A percentile compares a stretch with the other conserved stretches of the same genome.
phyloP scores from a whole-genome alignment of 768 basidiomycete genomes.

The Auriculariales sp. region DNA sequence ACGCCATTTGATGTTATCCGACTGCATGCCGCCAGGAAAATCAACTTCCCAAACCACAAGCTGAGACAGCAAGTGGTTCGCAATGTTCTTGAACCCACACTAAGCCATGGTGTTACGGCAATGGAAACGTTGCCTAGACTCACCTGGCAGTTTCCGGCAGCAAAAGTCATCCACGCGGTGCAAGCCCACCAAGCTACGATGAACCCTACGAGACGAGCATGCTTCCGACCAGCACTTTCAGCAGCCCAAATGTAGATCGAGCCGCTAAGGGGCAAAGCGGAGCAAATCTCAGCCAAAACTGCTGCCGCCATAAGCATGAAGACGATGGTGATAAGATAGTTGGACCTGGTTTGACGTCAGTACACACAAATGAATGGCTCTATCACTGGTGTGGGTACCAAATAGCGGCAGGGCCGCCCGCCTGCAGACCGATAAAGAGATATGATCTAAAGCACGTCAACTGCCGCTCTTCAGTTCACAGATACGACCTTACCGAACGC shows the following conservation, averaged over 20 bases:
- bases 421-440: slow-evolving; percentile 66
- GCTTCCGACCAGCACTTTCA: slow-evolving; percentile 78
- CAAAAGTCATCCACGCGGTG: slow-evolving; percentile 94
- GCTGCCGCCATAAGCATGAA: slow-evolving; percentile 84
- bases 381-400: slow-evolving; percentile 33
- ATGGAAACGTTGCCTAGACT: slow-evolving; percentile 7
- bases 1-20: slow-evolving; percentile 70
- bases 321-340: slow-evolving; percentile 65
- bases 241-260: slow-evolving; percentile 95
- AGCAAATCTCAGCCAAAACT: slow-evolving; percentile 82
- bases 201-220: slow-evolving; percentile 77
- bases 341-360: slow-evolving; percentile 44
- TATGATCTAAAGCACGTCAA: slow-evolving; percentile 35
- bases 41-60: slow-evolving; percentile 64
- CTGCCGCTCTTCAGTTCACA: not conserved
- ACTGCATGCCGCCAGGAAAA: slow-evolving; percentile 66
- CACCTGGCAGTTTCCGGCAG: slow-evolving; percentile 79
- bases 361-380: slow-evolving; percentile 1
- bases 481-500: slow-evolving; percentile 42
- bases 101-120: not conserved
- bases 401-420: slow-evolving; percentile 78
- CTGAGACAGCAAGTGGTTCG: slow-evolving; percentile 82
- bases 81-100: slow-evolving; percentile 43
- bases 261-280: slow-evolving; percentile 72
- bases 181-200: slow-evolving; percentile 88